A percentile compares a stretch with the other conserved stretches of the same genome.
Evolutionary conservation across 2,329 filamentous ascomycete species (phyloP).

Genomic region (Talaromyces pinophilus): DNA sequence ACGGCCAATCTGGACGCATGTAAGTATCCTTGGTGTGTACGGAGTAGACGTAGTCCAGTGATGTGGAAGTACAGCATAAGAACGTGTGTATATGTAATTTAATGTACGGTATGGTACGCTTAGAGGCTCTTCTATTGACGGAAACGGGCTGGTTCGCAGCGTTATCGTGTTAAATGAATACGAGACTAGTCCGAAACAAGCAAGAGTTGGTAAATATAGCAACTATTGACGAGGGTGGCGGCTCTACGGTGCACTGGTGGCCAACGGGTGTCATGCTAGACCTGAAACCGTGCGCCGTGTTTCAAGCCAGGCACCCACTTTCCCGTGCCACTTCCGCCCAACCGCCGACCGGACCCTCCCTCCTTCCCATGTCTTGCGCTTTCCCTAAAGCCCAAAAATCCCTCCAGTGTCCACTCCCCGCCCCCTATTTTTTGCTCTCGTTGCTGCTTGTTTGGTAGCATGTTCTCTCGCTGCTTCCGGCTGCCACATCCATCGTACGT

Average conservation of each 20-base stretch:
- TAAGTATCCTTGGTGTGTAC: no score
- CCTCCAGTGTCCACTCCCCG: neutral
- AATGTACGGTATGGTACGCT: neutral
- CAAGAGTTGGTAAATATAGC: neutral
- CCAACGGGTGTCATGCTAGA: constrained; percentile 12
- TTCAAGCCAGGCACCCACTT: constrained; percentile 16
- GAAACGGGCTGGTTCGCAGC: neutral
- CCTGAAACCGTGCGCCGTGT: constrained; percentile 22
- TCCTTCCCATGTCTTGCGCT: neutral
- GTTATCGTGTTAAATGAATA: neutral
- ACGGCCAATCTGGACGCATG: neutral
- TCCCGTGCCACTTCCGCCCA: constrained; percentile 10
- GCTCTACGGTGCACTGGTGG: neutral
- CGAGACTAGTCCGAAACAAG: neutral
- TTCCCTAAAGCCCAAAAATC: neutral
- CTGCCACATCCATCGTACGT: neutral
- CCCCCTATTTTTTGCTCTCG: constrained; percentile 16
- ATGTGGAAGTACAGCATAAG: constrained; percentile 2
- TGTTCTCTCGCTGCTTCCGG: constrained; percentile 20
- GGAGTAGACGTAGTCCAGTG: neutral
- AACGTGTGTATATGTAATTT: neutral
- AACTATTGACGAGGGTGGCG: constrained; percentile 9
- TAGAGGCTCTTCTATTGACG: neutral
- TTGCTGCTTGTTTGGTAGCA: neutral
- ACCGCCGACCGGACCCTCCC: neutral